These are phyloP conservation scores for Sordariomycetes sp. DNA, from an alignment of 2,329 filamentous ascomycete genomes.

Conservation along the genomic window DNA sequence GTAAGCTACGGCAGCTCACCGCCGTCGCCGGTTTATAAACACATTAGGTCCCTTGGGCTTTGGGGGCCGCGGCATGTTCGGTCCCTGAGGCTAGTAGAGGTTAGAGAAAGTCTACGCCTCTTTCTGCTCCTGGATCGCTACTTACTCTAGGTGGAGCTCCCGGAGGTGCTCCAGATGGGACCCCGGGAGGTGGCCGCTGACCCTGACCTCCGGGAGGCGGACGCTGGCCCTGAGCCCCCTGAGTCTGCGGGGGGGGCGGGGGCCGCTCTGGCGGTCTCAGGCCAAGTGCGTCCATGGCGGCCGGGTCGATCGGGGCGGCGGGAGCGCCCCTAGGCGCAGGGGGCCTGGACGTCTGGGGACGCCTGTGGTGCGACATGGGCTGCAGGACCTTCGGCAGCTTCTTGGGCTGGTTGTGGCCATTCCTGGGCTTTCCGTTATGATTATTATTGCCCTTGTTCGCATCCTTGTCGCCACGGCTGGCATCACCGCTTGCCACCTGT, in stretches of 20 bases:
- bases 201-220: background rate
- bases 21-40: background rate
- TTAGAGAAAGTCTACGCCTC: background rate
- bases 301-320: conserved; percentile 24
- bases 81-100: conserved; percentile 1
- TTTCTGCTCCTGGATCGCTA: background rate
- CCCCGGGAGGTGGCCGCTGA: too few relatives aligned
- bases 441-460: background rate
- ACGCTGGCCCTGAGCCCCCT: background rate
- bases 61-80: background rate
- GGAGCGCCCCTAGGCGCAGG: background rate
- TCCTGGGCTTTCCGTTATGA: background rate
- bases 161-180: background rate
- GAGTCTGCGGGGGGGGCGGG: conserved; percentile 9
- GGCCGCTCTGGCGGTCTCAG: conserved; percentile 30
- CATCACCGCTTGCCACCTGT: background rate
- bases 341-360: background rate
- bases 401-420: background rate
- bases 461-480: background rate
- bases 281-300: conserved; percentile 37
- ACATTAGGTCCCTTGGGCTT: background rate
- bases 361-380: background rate
- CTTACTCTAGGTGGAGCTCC: background rate
- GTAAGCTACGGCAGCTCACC: background rate
- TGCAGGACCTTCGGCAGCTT: conserved; percentile 2